Conservation (phyloP, 2,329 filamentous ascomycete species). For the Stylonectria norvegica region DNA sequence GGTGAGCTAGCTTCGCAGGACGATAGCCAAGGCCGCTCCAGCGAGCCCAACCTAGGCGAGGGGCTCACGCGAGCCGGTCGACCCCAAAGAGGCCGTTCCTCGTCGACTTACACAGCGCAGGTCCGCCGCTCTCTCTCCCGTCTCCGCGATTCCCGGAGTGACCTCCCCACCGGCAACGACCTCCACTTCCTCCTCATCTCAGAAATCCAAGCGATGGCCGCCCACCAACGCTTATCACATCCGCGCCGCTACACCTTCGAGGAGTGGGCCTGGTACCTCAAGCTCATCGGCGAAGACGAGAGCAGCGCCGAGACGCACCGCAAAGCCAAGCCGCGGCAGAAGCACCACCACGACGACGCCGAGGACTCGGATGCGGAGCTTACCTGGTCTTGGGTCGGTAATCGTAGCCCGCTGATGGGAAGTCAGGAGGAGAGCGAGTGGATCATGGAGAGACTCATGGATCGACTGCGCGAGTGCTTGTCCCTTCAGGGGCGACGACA, state of each 20-base stretch:
- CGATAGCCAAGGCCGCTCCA: background rate
- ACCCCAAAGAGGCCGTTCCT: conserved; percentile 18
- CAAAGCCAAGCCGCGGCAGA: conserved; percentile 32
- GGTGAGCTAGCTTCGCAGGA: background rate
- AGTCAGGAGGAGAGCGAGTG: conserved; percentile 67
- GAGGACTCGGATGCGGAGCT: conserved; percentile 26
- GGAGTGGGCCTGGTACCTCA: conserved; percentile 83
- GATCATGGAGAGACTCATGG: conserved; percentile 64
- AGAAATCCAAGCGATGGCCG: conserved; percentile 64
- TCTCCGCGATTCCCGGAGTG: conserved; percentile 34
- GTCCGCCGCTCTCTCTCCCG: conserved; percentile 34
- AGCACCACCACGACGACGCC: conserved; percentile 13
- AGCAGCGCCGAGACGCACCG: conserved; percentile 47
- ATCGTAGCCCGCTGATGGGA: conserved; percentile 66
- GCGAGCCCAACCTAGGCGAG: background rate
- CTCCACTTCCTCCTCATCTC: conserved; percentile 66
- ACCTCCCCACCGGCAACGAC: conserved; percentile 44
- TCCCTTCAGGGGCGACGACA: conserved; percentile 18
- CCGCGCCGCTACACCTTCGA: conserved; percentile 71
- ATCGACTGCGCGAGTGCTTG: conserved; percentile 43
- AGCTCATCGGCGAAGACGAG: conserved; percentile 69
- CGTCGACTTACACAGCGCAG: conserved; percentile 32
- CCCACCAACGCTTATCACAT: conserved; percentile 55
- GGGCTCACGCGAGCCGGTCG: background rate
- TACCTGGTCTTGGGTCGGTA: conserved; percentile 70